Percentiles rank a stretch among this genome's conserved stretches.
phyloP scores from a whole-genome alignment of 345 rosid genomes.

The Populus pruinosa region DNA sequence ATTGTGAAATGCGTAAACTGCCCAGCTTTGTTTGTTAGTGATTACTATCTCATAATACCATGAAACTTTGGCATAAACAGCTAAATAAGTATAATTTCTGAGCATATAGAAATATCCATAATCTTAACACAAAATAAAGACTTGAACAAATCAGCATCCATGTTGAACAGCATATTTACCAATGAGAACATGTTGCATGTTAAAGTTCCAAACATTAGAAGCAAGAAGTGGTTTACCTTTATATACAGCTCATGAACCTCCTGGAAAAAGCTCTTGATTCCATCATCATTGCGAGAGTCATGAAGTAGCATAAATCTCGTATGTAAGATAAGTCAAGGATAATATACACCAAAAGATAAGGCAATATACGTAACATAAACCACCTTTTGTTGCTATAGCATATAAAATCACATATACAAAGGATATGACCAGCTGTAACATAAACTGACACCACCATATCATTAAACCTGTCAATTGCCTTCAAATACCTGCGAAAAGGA shows the following conservation, averaged over 20 bases:
- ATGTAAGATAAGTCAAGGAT: slow-evolving; percentile 63
- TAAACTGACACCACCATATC: slow-evolving; percentile 91
- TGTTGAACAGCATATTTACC: not conserved
- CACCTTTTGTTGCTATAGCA: not conserved
- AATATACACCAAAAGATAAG: not conserved
- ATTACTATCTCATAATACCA: not conserved
- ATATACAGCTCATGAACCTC: slow-evolving; percentile 77
- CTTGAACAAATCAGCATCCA: not conserved
- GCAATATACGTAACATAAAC: not conserved
- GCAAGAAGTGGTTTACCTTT: slow-evolving; percentile 35
- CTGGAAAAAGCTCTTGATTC: slow-evolving; percentile 94
- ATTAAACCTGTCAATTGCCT: slow-evolving; percentile 85
- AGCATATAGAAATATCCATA: not conserved
- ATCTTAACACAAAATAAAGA: not conserved
- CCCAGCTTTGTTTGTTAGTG: not conserved
- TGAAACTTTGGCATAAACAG: not conserved
- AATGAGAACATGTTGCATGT: not conserved
- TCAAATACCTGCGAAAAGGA: slow-evolving; percentile 63
- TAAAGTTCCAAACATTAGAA: not conserved
- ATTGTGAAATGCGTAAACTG: not conserved
- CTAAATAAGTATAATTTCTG: not conserved
- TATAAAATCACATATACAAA: slow-evolving; percentile 24
- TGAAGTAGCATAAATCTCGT: slow-evolving; percentile 94
- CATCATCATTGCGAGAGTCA: slow-evolving; percentile 92
- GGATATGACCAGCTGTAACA: slow-evolving; percentile 99